Evolutionary conservation across 805 yeast species (phyloP), one percentile per base, ranked within the genome.

Genomic region (Pichia gijzeniarum): DNA sequence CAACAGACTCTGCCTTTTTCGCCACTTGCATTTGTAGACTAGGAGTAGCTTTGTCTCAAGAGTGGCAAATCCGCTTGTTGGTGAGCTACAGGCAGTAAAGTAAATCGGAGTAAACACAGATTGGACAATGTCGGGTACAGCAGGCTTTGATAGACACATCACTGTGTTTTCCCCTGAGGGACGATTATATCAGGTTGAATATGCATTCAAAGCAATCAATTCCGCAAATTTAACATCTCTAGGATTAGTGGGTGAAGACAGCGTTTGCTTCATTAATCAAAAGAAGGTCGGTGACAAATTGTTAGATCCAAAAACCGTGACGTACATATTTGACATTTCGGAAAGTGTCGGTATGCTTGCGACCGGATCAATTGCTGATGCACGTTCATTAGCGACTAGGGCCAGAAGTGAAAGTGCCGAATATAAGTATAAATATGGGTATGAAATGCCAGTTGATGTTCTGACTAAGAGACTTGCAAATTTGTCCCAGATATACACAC

Each of bases 101-200:
- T 9, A 5, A 10, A 14, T 28, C 19, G 20, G n/a, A 13, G n/a
- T 13, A 28, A 4, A n/a, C 14, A 32, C n/a, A 38, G 25, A 21
- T 30, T 21, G 14, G 12, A 32, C 12, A 12, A 50, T 50, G 53
- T 50, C 57, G 72, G 82, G 79, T 52, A 73, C 82, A 51, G 95
- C 98, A n/a, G 99, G 99, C 44, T 93, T 90, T 65, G 99, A 93
- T 71, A 85, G 99, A 73, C 99, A 93, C 67, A 93, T 93, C 65
- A 93, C 99, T 25, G 90, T 93, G 58, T 93, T 93, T 71, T 91
- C 98, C 34, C 99, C 99, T 18, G 99, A 93, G 64, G 99, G 99
- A 38, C 82, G 99, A 67, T 74, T 93, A 50, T 93, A 85, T 69
- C 99, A 93, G 70, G 99, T 91, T 32, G 99, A 93, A 66, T 93